Evolutionary conservation across 495 filamentous ascomycete genomes (phyloP), one percentile per base, ranked within the genome.

Genomic region (Xylaria cubensis): DNA sequence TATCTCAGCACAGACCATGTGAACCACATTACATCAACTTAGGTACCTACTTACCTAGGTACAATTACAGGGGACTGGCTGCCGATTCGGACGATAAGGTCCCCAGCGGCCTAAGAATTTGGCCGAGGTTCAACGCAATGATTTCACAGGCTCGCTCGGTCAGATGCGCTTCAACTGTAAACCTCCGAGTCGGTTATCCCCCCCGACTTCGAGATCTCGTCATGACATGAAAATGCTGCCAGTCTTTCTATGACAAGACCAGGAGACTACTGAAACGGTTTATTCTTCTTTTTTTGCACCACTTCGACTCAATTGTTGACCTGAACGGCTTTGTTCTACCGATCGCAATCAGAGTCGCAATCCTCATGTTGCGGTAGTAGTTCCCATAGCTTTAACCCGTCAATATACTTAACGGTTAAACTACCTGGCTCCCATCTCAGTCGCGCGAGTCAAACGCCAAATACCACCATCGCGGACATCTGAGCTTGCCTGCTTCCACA

Each of bases 71-170:
- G 50, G 21, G 50, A 53, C 50, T 53, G 21, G 61, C 39, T 64
- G 39, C 61, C 61, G 61, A 51, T 50, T 32, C 26, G 61, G 39
- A 51, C 3, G 63, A 41, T 50, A 65, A 65, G 63, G 15, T 51
- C n/a, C 41, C 24, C 39, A 62, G 59, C 7, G 61, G 29, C 44
- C 48, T 48, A 51, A 42, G 36, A 48, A 51, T 19, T 66, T 65
- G 69, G 62, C 69, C 69, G 69, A 71, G 69, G 69, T 71, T 64
- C 69, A 59, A 65, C 32, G 12, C 50, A 53, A 29, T 42, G 69
- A 55, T 71, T 64, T 39, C 55, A 63, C 68, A 63, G 56, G 55
- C 68, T 70, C 67, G 55, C 42, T 69, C 68, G 68, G 68, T 46
- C 68, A 53, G 58, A 63, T 64, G 58, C 58, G 55, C 55, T n/a